Evolutionary conservation across 2,329 filamentous ascomycete species (phyloP), one percentile per base, ranked within the genome.

Genomic region (Rosellinia necatrix): DNA sequence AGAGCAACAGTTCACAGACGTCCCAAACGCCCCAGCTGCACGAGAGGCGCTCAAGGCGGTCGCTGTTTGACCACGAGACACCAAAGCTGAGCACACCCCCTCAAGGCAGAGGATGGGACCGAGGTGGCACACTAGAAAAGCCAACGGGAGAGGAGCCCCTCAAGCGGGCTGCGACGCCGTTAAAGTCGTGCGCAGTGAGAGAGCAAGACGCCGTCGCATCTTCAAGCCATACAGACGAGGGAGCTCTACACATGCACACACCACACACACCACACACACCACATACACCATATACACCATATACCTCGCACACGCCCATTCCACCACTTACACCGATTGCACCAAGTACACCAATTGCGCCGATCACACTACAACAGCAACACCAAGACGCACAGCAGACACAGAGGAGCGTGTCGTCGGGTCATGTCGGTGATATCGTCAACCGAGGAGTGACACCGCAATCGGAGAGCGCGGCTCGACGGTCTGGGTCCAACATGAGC

Each of bases 401-500:
- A 32, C 63, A 62, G 35, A 63, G 68, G 58, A 78, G 76, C 65
- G 66, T 75, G n/a, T 78, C 75, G n/a, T 78, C 77, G 3, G 76
- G 78, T 58, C 73, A 64, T 40, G 51, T 64, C 32, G 19, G 17
- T 21, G 40, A 46, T 8, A 59, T 50, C n/a, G n/a, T n/a, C 15
- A 50, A 40, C 40, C 62, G 62, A 40, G 60, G 60, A 25, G 52
- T 62, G 12, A 68, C 63, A n/a, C 63, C 64, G 22, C 56, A 50
- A 12, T 46, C 55, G 25, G 68, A 68, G 32, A 59, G 41, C 13
- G 55, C 56, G 32, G 66, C 68, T 29, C 74, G 76, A 40, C 77
- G 80, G 42, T 75, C 78, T 38, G 68, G 75, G 59, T 84, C 83
- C 65, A 84, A 83, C 70, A 81, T 77, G 51, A 78, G 81, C 70